Evolutionary conservation across 495 filamentous ascomycete species (phyloP).

Genomic region (Neurospora tetrasperma): DNA sequence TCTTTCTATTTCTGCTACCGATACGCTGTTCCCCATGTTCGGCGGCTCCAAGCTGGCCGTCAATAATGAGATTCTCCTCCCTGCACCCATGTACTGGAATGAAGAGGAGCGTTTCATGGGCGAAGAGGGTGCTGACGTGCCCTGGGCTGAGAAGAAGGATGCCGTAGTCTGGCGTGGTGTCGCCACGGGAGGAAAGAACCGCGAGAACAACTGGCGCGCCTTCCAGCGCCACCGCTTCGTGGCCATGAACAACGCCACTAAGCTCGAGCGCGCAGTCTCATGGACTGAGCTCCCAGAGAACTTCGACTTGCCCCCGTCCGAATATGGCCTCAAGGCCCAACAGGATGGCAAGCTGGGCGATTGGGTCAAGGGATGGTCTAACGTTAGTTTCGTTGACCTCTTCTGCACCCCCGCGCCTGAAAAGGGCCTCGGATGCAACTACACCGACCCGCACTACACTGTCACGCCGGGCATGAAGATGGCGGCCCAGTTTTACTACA

Average conservation of each 20-base stretch:
- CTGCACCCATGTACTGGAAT: constrained; percentile 65
- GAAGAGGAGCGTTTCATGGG: constrained; percentile 60
- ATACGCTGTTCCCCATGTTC: constrained; percentile 59
- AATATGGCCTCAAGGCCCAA: constrained; percentile 24
- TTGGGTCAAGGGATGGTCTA: constrained; percentile 29
- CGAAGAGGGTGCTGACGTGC: constrained; percentile 34
- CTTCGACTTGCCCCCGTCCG: constrained; percentile 27
- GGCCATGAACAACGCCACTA: constrained; percentile 55
- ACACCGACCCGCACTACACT: constrained; percentile 39
- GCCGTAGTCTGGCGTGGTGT: constrained; percentile 59
- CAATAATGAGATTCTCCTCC: constrained; percentile 76
- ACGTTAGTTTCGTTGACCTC: constrained; percentile 35
- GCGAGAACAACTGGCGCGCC: constrained; percentile 49
- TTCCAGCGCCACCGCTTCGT: constrained; percentile 71
- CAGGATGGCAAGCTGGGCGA: constrained; percentile 18
- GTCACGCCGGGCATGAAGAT: constrained; percentile 31
- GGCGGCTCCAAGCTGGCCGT: constrained; percentile 65
- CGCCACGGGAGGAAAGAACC: constrained; percentile 58
- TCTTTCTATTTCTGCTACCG: constrained; percentile 43
- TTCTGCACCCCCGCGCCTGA: constrained; percentile 26
- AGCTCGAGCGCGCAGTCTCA: constrained; percentile 35
- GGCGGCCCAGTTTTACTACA: constrained; percentile 49
- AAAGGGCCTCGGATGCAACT: constrained; percentile 34
- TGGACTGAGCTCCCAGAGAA: constrained; percentile 17
- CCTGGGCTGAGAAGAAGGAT: constrained; percentile 48